phyloP scores from a whole-genome alignment of 2,329 filamentous ascomycete genomes.

The Clarireedia paspali region DNA sequence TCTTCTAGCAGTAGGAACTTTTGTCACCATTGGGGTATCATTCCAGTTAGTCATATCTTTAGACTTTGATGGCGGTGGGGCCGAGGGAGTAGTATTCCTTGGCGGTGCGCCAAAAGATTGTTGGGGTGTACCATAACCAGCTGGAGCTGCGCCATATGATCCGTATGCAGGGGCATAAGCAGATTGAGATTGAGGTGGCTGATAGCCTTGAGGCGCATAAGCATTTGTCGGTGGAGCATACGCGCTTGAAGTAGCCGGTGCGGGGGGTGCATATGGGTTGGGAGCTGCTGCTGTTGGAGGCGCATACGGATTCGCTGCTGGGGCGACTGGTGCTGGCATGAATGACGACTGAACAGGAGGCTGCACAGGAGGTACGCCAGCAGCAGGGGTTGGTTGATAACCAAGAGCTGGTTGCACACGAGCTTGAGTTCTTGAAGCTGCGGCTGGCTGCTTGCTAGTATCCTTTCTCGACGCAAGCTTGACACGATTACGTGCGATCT shows the following conservation, averaged over 20 bases:
- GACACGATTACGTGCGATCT: conserved; percentile 78
- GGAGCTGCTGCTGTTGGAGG: conserved; percentile 26
- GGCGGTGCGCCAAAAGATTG: conserved; percentile 44
- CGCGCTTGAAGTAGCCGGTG: conserved; percentile 34
- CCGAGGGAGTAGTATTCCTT: conserved; percentile 60
- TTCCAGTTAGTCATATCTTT: conserved; percentile 84
- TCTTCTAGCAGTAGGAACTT: conserved; percentile 61
- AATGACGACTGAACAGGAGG: conserved; percentile 31
- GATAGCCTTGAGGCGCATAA: conserved; percentile 34
- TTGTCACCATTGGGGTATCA: conserved; percentile 80
- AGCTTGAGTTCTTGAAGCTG: conserved; percentile 34
- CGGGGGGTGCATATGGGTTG: conserved; percentile 42
- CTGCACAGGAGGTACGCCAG: conserved; percentile 17
- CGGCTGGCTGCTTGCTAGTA: conserved; percentile 28
- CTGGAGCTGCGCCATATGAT: conserved; percentile 24
- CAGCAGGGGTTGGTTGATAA: conserved; percentile 40
- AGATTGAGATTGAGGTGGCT: conserved; percentile 31
- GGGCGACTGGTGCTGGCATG: conserved; percentile 26
- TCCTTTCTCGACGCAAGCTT: conserved; percentile 70
- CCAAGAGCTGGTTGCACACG: conserved; percentile 36
- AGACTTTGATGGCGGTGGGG: conserved; percentile 59
- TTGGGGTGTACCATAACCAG: conserved; percentile 28
- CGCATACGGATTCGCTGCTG: conserved; percentile 42
- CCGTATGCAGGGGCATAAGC: conserved; percentile 27
- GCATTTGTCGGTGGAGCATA: conserved; percentile 38